These are phyloP conservation scores for Alloteropsis angusta DNA, from an alignment of 202 grass and related monocot genomes.

Conservation along the genomic window DNA sequence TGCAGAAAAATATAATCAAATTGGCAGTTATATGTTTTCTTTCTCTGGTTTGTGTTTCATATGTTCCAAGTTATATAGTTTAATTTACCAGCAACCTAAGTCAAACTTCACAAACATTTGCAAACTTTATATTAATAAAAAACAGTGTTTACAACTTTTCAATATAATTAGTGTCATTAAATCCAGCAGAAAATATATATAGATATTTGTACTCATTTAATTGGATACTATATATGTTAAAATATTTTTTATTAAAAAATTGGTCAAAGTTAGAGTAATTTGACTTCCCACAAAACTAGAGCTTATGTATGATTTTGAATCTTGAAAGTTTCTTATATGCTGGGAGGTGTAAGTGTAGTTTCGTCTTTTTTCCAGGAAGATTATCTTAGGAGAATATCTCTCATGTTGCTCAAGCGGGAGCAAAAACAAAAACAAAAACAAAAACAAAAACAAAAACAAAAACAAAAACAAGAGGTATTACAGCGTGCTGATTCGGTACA, in stretches of 20 bases:
- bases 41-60: background rate
- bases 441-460: background rate
- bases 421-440: background rate
- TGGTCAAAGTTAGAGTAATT: no score
- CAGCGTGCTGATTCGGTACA: background rate
- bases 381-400: conserved; percentile 1
- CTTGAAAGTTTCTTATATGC: background rate
- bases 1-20: background rate
- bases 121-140: no score
- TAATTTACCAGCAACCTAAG: no score
- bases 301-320: no score
- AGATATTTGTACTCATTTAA: no score
- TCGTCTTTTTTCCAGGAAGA: background rate
- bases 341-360: background rate
- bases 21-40: background rate
- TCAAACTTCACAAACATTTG: no score
- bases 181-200: no score
- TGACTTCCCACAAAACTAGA: no score
- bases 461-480: background rate
- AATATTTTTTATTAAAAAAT: no score
- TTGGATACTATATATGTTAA: no score
- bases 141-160: no score
- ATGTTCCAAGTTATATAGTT: background rate
- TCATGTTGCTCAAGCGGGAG: background rate
- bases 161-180: no score